Evolutionary conservation across 2,329 filamentous ascomycete species (phyloP).

Genomic region (Grosmannia huntii): DNA sequence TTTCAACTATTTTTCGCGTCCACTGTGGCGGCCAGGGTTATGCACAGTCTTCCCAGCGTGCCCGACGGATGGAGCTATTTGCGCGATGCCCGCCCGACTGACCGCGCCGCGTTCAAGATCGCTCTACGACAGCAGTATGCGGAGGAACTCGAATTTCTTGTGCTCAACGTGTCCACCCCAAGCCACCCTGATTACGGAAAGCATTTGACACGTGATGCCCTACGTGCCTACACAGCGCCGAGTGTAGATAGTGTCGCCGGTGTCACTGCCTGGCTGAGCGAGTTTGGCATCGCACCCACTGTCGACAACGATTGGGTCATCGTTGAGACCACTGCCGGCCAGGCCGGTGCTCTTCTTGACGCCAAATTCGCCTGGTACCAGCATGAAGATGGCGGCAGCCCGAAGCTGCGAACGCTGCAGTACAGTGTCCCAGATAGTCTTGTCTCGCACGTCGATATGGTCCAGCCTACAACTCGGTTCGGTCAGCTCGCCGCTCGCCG

Average conservation of each 20-base stretch:
- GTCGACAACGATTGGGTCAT: slow-evolving; percentile 49
- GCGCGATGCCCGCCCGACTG: slow-evolving; percentile 22
- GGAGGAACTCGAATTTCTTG: slow-evolving; percentile 40
- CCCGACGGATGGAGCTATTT: slow-evolving; percentile 26
- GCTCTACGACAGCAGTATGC: slow-evolving; percentile 36
- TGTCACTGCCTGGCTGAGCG: slow-evolving; percentile 42
- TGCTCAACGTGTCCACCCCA: slow-evolving; percentile 50
- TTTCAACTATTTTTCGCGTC: slow-evolving; percentile 16
- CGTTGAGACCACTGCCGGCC: slow-evolving; percentile 36
- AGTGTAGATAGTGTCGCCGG: slow-evolving; percentile 30
- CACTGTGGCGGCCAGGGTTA: slow-evolving; percentile 19
- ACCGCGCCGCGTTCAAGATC: slow-evolving; percentile 32
- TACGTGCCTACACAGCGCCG: slow-evolving; percentile 41
- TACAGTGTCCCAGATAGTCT: slow-evolving; percentile 50
- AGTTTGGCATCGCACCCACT: slow-evolving; percentile 31
- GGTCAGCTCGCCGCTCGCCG: slow-evolving; percentile 32
- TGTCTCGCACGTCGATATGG: slow-evolving; percentile 42
- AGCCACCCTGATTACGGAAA: slow-evolving; percentile 44
- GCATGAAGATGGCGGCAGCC: slow-evolving; percentile 25
- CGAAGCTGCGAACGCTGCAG: slow-evolving; percentile 36
- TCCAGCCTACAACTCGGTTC: slow-evolving; percentile 55
- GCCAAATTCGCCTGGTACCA: slow-evolving; percentile 45
- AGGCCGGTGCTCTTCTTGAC: slow-evolving; percentile 42
- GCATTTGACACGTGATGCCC: slow-evolving; percentile 47
- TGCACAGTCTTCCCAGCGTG: slow-evolving; percentile 22